Conservation (phyloP, 2,329 filamentous ascomycete genomes). For the Fusarium pseudocircinatum region DNA sequence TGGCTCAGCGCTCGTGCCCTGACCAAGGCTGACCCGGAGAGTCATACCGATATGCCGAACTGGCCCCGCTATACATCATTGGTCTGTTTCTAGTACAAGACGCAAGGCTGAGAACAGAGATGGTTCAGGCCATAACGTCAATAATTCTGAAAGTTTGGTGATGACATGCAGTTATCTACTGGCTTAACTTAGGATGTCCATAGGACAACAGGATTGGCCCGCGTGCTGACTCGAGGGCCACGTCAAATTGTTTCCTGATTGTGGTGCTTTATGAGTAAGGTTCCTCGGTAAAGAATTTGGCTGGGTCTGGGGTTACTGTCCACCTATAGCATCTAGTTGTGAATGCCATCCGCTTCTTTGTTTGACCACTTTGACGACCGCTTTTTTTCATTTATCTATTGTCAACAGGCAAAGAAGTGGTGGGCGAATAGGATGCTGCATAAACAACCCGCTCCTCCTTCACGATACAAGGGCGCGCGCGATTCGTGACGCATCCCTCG, state of each 20-base stretch:
- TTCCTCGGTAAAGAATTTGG: constrained; percentile 10
- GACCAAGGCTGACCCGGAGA: constrained; percentile 37
- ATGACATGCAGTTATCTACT: neutral
- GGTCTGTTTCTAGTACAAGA: constrained; percentile 7
- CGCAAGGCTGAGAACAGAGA: constrained; percentile 24
- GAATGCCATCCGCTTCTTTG: neutral
- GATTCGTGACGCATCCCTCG: constrained; percentile 38
- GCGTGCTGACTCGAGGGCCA: neutral
- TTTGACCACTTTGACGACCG: neutral
- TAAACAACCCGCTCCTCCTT: constrained; percentile 16
- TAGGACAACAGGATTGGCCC: neutral
- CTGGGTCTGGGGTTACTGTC: constrained; percentile 8
- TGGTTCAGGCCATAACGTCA: neutral
- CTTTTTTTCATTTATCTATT: constrained; percentile 4
- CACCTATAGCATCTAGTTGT: neutral
- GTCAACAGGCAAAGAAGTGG: constrained; percentile 12
- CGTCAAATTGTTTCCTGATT: constrained; percentile 20
- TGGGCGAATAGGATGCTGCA: constrained; percentile 23
- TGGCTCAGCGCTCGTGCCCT: constrained; percentile 27
- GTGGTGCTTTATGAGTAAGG: constrained; percentile 4
- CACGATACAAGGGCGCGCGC: constrained; percentile 28
- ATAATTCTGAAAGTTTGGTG: neutral
- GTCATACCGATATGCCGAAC: constrained; percentile 24
- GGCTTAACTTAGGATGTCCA: neutral
- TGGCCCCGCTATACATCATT: constrained; percentile 32